Conservation (phyloP, 768 basidiomycete genomes). For the Clitopilus hobsonii region DNA sequence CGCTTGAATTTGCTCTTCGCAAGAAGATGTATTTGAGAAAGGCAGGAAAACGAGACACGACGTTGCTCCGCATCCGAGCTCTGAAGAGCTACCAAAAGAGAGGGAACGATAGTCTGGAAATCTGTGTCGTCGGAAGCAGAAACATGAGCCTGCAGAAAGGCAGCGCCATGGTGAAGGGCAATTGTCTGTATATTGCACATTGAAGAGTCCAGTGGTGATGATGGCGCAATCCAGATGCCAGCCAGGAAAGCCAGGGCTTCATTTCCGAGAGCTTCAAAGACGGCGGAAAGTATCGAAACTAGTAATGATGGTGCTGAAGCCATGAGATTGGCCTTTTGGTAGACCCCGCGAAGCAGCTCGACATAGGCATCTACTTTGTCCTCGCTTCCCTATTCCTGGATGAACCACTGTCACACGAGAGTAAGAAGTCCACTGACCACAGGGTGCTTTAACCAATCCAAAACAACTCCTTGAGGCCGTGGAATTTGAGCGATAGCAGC, state of each 20-base stretch:
- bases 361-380: slow-evolving; percentile 38
- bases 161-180: slow-evolving; percentile 70
- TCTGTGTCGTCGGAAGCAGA: slow-evolving; percentile 52
- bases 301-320: slow-evolving; percentile 45
- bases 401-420: not conserved
- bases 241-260: slow-evolving; percentile 79
- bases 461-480: slow-evolving; percentile 30
- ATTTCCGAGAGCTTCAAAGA: slow-evolving; percentile 67
- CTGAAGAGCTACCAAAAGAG: slow-evolving; percentile 59
- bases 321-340: slow-evolving; percentile 60
- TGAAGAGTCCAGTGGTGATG: not conserved
- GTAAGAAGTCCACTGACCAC: not conserved
- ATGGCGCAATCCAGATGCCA: slow-evolving; percentile 50
- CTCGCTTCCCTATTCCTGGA: slow-evolving; percentile 14
- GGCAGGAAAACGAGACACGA: slow-evolving; percentile 49
- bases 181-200: slow-evolving; percentile 36
- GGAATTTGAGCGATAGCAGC: slow-evolving; percentile 45
- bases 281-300: slow-evolving; percentile 48
- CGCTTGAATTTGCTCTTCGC: slow-evolving; percentile 39
- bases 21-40: slow-evolving; percentile 40
- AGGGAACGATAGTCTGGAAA: slow-evolving; percentile 76
- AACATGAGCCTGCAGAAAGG: slow-evolving; percentile 75
- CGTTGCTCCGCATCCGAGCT: slow-evolving; percentile 37
- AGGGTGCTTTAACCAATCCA: slow-evolving; percentile 47
- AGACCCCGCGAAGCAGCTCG: slow-evolving; percentile 58